Evolutionary conservation across 306 rosid genomes (phyloP), one percentile per base, ranked within the genome.

Genomic region (Cicer arietinum): DNA sequence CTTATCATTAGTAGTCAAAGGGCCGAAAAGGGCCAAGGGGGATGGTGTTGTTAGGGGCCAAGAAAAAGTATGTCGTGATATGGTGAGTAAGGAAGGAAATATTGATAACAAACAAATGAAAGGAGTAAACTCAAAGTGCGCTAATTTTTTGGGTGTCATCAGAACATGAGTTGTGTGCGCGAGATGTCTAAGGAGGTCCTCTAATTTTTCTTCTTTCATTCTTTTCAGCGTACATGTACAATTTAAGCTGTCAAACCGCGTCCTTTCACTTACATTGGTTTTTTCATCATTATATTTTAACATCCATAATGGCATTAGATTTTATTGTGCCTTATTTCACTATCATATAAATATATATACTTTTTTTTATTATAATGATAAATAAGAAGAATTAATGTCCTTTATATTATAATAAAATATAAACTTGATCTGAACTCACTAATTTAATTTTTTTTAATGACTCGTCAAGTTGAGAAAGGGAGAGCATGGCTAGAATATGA

Each of bases 171-270:
- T 40, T 88, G 80, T 75, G 68, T 52, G 43, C 6, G 70, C 69
- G 94, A 87, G 96, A 88, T 37, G 46, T 85, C 7, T 64, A 88
- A 83, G 97, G 94, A 20, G 42, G n/a, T 81, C 96, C 96, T 71
- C 73, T 74, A 16, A 83, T 85, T 85, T 82, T 80, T 52, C 6
- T 47, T 43, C 20, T 7, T 51, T 18, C 22, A 12, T 61, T 46
- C 47, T 48, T 22, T 61, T 45, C 6, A 12, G 35, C 35, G 35
- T 30, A 6, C 10, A 2, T 18, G 7, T 59, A 25, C 45, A 53
- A 54, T 54, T 56, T 68, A 58, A 68, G 69, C 11, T 8, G 35
- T 58, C 6, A 46, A 77, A 68, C 43, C 81, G 53, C 8, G 63
- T 77, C 75, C 52, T 56, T 67, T 57, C 10, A 2, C 43, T 30